Evolutionary conservation across 2,329 filamentous ascomycete genomes (phyloP).

Genomic region (Pseudogymnoascus sp.): DNA sequence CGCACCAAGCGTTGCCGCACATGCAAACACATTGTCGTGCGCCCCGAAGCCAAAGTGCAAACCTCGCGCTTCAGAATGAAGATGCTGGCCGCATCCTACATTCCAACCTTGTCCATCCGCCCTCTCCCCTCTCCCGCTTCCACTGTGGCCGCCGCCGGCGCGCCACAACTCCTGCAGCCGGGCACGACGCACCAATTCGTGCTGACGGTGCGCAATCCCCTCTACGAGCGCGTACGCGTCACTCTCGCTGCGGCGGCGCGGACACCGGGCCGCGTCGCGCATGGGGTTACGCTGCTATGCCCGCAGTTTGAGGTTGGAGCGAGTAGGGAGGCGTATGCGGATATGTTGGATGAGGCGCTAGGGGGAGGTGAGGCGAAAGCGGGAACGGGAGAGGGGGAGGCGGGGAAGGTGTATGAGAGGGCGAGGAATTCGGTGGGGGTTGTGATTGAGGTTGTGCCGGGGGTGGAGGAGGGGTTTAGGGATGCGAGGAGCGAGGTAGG

Average conservation of each 20-base stretch:
- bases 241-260: slow-evolving; percentile 75
- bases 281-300: slow-evolving; percentile 83
- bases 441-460: slow-evolving; percentile 77
- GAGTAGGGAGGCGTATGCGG: slow-evolving; percentile 52
- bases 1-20: slow-evolving; percentile 86
- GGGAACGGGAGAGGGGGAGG: slow-evolving; percentile 55
- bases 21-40: slow-evolving; percentile 90
- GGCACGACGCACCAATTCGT: slow-evolving; percentile 66
- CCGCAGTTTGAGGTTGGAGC: slow-evolving; percentile 91
- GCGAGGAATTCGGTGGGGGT: slow-evolving; percentile 93
- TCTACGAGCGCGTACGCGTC: slow-evolving; percentile 84
- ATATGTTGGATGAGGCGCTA: slow-evolving; percentile 85
- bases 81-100: slow-evolving; percentile 77
- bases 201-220: slow-evolving; percentile 83
- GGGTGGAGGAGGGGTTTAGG: slow-evolving; percentile 31
- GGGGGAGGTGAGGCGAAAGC: slow-evolving; percentile 21
- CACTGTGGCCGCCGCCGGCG: slow-evolving; percentile 28
- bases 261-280: slow-evolving; percentile 67
- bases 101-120: slow-evolving; percentile 70
- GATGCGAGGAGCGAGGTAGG: slow-evolving; percentile 21
- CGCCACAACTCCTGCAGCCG: slow-evolving; percentile 37
- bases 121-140: slow-evolving; percentile 40
- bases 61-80: slow-evolving; percentile 89
- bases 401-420: slow-evolving; percentile 92
- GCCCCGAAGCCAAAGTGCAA: slow-evolving; percentile 82